These are phyloP conservation scores for Lactarius tabidus DNA, from an alignment of 768 basidiomycete genomes.

Conservation along the genomic window DNA sequence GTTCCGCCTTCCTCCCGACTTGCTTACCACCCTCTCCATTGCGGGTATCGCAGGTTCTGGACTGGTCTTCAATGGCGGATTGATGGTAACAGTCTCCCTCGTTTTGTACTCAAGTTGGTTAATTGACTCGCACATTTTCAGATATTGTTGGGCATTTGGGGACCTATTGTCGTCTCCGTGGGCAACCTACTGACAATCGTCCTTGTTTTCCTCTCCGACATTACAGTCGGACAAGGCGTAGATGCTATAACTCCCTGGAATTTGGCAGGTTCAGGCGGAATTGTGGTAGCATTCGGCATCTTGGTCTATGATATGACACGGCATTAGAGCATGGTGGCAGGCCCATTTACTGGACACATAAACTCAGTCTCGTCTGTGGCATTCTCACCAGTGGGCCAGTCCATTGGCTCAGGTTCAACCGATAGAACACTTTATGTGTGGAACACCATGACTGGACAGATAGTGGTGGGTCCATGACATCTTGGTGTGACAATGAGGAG, in stretches of 20 bases:
- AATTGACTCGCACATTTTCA: slow-evolving; percentile 31
- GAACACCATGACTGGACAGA: too few species aligned
- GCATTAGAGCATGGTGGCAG: slow-evolving; percentile 1
- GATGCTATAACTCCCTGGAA: slow-evolving; percentile 67
- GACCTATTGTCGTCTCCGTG: slow-evolving; percentile 82
- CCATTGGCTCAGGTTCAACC: too few species aligned
- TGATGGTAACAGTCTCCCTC: slow-evolving; percentile 56
- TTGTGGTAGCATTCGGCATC: slow-evolving; percentile 79
- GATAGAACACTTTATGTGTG: too few species aligned
- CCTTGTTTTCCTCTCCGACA: slow-evolving; percentile 76
- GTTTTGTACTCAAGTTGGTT: not conserved
- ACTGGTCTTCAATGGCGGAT: slow-evolving; percentile 76
- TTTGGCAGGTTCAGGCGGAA: slow-evolving; percentile 69
- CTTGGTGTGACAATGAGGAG: not conserved
- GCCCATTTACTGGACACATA: too few species aligned
- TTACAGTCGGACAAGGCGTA: slow-evolving; percentile 60
- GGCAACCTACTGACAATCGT: slow-evolving; percentile 95
- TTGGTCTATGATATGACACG: slow-evolving; percentile 68
- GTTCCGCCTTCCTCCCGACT: slow-evolving; percentile 60
- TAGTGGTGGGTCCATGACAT: too few species aligned
- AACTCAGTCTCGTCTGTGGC: too few species aligned
- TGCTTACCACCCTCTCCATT: slow-evolving; percentile 47
- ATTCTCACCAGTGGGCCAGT: too few species aligned
- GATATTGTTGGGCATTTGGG: slow-evolving; percentile 83
- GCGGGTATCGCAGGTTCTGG: slow-evolving; percentile 67